Evolutionary conservation across 2,329 filamentous ascomycete species (phyloP).

Genomic region (Paecilomyces formosus): DNA sequence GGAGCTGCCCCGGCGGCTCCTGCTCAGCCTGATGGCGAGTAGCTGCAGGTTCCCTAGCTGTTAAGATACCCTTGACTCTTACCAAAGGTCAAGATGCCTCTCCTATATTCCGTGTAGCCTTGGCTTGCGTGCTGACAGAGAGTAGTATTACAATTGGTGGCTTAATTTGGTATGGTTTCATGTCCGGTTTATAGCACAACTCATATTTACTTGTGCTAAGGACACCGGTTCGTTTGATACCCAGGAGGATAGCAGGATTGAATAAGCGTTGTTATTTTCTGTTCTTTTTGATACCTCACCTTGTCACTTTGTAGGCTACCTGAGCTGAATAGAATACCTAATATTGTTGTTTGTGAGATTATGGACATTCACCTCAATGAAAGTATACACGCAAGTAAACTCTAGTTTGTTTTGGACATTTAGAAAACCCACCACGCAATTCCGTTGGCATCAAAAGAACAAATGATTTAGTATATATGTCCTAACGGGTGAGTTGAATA

Average conservation of each 20-base stretch:
- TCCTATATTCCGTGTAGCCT: background rate
- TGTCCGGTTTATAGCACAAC: conserved; percentile 2
- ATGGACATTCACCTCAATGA: background rate
- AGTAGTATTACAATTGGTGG: background rate
- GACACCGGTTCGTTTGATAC: conserved; percentile 12
- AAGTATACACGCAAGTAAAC: background rate
- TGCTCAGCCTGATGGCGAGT: conserved; percentile 8
- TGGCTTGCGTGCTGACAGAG: background rate
- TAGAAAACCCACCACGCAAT: background rate
- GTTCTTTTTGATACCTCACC: conserved; percentile 12
- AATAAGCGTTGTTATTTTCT: conserved; percentile 7
- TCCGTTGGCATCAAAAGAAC: too few species aligned
- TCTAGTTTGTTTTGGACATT: background rate
- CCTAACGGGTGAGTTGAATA: too few species aligned
- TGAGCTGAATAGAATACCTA: background rate
- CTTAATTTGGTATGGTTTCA: background rate
- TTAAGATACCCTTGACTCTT: conserved; percentile 8
- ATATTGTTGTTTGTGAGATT: background rate
- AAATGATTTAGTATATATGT: too few species aligned
- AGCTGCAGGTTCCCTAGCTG: conserved; percentile 1
- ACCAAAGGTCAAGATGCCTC: background rate
- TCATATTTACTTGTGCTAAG: background rate
- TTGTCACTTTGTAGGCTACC: background rate
- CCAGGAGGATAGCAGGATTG: conserved; percentile 9
- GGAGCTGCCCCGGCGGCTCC: background rate